Evolutionary conservation across 2,329 filamentous ascomycete genomes (phyloP), one percentile per base, ranked within the genome.

Genomic region (Claviceps purpurea): DNA sequence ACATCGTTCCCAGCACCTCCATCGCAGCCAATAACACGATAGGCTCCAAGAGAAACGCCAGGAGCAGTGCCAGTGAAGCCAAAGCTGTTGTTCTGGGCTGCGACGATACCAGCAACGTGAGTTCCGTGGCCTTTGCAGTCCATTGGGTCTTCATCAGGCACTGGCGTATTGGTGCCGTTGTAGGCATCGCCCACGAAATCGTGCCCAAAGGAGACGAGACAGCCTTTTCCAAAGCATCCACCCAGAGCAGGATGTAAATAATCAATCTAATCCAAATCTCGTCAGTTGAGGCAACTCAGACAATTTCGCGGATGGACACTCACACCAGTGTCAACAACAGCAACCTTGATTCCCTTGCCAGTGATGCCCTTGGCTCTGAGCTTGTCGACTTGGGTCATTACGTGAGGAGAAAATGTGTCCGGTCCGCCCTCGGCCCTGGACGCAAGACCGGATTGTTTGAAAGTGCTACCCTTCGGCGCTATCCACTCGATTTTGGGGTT

Each of bases 171-270:
- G 49, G 54, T 50, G 43, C 69, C 70, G 44, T 57, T 65, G 62
- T 75, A 79, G 48, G 65, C 67, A 51, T 84, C 77, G n/a, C 79
- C 80, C 18, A 82, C 74, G 43, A 81, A 68, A 56, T 82, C 79
- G 39, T 69, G 69, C 20, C 82, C 81, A 53, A 73, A 76, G 3
- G 71, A 69, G 18, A 85, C 76, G 44, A 82, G 68, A 57, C 75
- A 83, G 14, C 73, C 77, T 1, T 69, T 59, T 1, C 81, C 82
- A 60, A 83, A 84, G 59, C 81, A 81, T 47, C 79, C 79, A 14
- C 82, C 82, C 0, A 85, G 73, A 30, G 78, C 77, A 1, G 79
- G 77, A 58, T 85, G 81, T 1, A 67, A 73, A 60, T 83, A 84
- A 60, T 85, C 81, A 48, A 82, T 67, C 73, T 76, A 44, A 26